Conservation (phyloP, 352 stramenopile species). For the Globisporangium sylvaticum region DNA sequence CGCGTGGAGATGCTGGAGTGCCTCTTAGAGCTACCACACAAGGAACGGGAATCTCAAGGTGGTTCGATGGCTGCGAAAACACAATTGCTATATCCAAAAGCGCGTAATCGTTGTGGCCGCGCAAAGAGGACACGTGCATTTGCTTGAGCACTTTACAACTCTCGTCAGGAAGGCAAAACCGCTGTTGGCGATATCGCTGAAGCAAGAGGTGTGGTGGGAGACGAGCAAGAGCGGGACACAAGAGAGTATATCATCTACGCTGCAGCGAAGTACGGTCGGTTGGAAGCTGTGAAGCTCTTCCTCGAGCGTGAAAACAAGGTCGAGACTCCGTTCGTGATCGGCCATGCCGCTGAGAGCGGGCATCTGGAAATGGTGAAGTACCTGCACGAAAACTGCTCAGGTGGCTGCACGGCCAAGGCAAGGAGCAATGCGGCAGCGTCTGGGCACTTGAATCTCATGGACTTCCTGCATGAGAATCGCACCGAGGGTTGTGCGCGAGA, state of each 20-base stretch:
- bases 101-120: neutral
- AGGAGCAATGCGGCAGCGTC: neutral
- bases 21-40: neutral
- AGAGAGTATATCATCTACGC: neutral
- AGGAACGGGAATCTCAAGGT: neutral
- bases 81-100: neutral
- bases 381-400: neutral
- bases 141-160: neutral
- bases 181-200: neutral
- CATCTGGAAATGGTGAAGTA: neutral
- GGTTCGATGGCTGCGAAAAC: slow-evolving; percentile 1
- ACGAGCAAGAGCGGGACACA: neutral
- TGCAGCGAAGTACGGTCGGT: neutral
- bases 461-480: neutral
- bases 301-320: neutral
- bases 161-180: neutral
- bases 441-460: too few relatives aligned
- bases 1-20: neutral
- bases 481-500: neutral
- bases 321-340: neutral
- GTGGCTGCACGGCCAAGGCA: neutral
- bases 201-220: neutral
- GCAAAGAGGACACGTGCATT: neutral
- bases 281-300: neutral
- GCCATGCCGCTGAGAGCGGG: neutral